Conservation (phyloP, 352 stramenopile genomes). For the Pythium biforme region DNA sequence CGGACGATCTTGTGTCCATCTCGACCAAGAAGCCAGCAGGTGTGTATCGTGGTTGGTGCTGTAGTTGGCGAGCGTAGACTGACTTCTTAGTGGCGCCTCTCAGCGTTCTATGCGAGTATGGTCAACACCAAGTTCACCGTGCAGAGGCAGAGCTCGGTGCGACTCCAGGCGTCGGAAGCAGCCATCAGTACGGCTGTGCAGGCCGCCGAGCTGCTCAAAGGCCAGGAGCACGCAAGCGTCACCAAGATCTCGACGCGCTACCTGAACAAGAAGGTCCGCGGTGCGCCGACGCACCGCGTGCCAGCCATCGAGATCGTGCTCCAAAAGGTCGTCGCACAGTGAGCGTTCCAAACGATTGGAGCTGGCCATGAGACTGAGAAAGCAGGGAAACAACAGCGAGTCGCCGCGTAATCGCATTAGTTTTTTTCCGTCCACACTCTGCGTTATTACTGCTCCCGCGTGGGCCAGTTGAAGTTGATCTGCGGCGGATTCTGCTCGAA, state of each 20-base stretch:
- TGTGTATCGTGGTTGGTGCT: too few relatives aligned
- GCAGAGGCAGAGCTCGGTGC: conserved; percentile 62
- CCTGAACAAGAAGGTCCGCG: conserved; percentile 50
- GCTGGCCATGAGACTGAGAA: too few relatives aligned
- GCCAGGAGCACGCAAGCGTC: conserved; percentile 53
- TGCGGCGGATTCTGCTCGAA: conserved; percentile 33
- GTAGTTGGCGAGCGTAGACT: too few relatives aligned
- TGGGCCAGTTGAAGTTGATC: conserved; percentile 25
- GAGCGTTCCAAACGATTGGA: too few relatives aligned
- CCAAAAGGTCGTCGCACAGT: conserved; percentile 32
- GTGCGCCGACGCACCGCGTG: conserved; percentile 54
- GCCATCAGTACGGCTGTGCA: conserved; percentile 78
- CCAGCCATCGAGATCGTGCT: conserved; percentile 73
- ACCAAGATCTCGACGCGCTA: conserved; percentile 76
- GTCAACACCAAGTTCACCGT: conserved; percentile 78
- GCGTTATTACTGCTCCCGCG: conserved; percentile 18
- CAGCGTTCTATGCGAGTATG: conserved; percentile 80
- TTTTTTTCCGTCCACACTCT: too few relatives aligned
- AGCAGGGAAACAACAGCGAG: too few relatives aligned
- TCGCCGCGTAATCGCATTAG: background rate
- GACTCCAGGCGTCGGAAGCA: conserved; percentile 61
- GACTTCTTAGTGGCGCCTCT: background rate
- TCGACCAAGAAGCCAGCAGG: conserved; percentile 67
- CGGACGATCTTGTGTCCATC: conserved; percentile 72
- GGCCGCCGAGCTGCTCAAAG: conserved; percentile 60